These are phyloP conservation scores for Tylopilus subfusipes DNA, from an alignment of 768 basidiomycete species.

Conservation along the genomic window DNA sequence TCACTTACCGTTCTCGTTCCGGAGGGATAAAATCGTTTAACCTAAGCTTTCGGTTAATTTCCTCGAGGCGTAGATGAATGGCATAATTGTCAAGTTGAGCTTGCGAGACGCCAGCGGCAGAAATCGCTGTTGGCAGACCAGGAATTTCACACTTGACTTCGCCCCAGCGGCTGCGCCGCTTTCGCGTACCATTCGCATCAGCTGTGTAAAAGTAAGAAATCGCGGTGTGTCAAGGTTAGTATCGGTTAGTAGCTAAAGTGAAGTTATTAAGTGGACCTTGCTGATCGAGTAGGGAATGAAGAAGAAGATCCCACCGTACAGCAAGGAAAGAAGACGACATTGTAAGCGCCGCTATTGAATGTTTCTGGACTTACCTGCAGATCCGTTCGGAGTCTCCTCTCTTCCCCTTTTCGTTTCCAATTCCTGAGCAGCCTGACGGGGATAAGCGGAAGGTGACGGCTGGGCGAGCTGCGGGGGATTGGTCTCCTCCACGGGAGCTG, in stretches of 20 bases:
- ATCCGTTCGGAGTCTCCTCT: constrained; percentile 66
- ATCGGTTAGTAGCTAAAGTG: constrained; percentile 39
- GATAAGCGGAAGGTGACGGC: constrained; percentile 83
- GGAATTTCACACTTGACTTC: constrained; percentile 89
- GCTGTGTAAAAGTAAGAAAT: constrained; percentile 51
- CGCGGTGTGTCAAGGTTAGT: constrained; percentile 54
- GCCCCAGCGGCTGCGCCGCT: constrained; percentile 97
- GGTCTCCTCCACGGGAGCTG: constrained; percentile 76
- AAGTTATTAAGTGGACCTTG: constrained; percentile 31
- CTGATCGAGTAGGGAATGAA: constrained; percentile 28
- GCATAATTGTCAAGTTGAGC: constrained; percentile 98
- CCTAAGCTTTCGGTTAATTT: constrained; percentile 93
- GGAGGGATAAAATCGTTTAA: constrained; percentile 95
- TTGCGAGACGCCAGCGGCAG: constrained; percentile 89
- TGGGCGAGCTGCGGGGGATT: constrained; percentile 84
- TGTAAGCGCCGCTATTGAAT: constrained; percentile 36
- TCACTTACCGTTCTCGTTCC: constrained; percentile 76
- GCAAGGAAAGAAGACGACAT: constrained; percentile 37
- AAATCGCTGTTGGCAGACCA: constrained; percentile 91
- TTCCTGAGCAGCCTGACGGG: constrained; percentile 58
- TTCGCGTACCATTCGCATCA: constrained; percentile 84
- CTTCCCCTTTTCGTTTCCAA: constrained; percentile 58
- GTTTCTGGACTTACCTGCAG: constrained; percentile 66
- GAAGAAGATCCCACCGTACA: constrained; percentile 30
- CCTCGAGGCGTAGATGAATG: constrained; percentile 91